Base-by-base conservation (phyloP, 148 eudicot genomes). In the Dysphania ambrosioides region DNA sequence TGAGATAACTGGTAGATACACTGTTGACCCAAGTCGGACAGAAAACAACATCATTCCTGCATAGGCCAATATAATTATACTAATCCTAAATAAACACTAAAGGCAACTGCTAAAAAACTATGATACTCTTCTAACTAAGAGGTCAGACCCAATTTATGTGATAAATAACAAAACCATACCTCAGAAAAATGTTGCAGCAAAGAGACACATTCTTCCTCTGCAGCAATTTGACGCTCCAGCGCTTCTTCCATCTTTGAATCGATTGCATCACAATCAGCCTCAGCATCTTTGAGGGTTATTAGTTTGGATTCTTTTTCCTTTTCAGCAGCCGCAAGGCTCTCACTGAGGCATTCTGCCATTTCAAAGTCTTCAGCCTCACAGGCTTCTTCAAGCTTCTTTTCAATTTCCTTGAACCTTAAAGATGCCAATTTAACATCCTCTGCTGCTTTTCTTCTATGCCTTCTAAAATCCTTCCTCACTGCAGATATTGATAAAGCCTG, bases 311-410 rank as follows among this genome's bases (percentile, higher is more conserved):
- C 89, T 73, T 79, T 91, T 55, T 88, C 89, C 82, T 83, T 85
- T 64, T 91, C 93, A 24, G 91, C 89, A 71, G 86, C 75, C 26
- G 86, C 86, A 63, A 91, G 89, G 62, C 82, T 87, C 73, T 87
- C 93, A 72, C 96, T 88, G 49, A 91, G 84, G 59, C 74, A 77
- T 32, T 91, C 96, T 3, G 96, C 96, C 60, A 65, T 83, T 87
- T 91, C 96, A 41, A 91, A 91, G 80, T 91, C 96, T 77, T 91
- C 96, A 31, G 88, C 87, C 83, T 91, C 96, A 72, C 92, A 88
- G 9, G 96, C 96, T 77, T 84, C 93, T 77, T 88, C 93, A 55
- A 91, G 83, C 77, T 84, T 79, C 85, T 84, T 84, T 83, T 91
- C 96, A 72, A 91, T 79, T 66, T 88, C 86, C 71, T 74, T 80